Base-by-base conservation (phyloP, 169 alveolate species). In the Eimeria acervulina region DNA sequence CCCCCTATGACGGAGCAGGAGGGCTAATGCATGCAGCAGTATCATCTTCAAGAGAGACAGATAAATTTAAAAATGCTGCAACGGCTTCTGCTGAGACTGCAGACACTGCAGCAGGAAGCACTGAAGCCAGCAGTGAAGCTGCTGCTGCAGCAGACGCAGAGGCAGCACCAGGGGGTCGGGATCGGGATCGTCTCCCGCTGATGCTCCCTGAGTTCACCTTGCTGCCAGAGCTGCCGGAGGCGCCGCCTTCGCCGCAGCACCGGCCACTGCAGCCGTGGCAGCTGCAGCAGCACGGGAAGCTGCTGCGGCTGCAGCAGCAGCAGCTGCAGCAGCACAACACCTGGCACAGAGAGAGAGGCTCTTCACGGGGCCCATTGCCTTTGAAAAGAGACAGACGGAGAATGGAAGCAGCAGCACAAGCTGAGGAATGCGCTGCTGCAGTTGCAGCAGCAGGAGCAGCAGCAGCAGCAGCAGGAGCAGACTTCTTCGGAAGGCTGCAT, bases 381-480 rank as follows among this genome's bases (percentile, higher is more conserved):
- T 13, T 38, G 12, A 72, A 40, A 7, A 72, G 84, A 33, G 84
- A 72, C 84, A 72, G 84, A 31, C 31, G 31, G 51, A 40, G 47
- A 72, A 6, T 6, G 0, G 52, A 28, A 51, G 83, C 44, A n/a
- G 66, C 80, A 63, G 66, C 80, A 44, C 33, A 13, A 87, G 94
- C 94, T 36, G 52, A 52, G 44, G 63, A 44, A 13, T 78, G 70
- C 13, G 94, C 59, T 26, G 80, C 80, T 36, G 83, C 66, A 6
- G 83, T 38, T 33, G 94, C 94, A 4, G 94, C 94, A 36, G 94
- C 94, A n/a, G 94, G 70, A 63, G 94, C 94, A 59, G 94, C 94
- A 63, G 83, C 94, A 61, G 94, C 83, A 33, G 83, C 61, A 26
- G 94, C 84, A 63, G 74, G 68, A 17, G 84, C 94, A 23, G 84